Conservation (phyloP, 1,284 basidiomycete species). For the Pseudozyma thailandica region DNA sequence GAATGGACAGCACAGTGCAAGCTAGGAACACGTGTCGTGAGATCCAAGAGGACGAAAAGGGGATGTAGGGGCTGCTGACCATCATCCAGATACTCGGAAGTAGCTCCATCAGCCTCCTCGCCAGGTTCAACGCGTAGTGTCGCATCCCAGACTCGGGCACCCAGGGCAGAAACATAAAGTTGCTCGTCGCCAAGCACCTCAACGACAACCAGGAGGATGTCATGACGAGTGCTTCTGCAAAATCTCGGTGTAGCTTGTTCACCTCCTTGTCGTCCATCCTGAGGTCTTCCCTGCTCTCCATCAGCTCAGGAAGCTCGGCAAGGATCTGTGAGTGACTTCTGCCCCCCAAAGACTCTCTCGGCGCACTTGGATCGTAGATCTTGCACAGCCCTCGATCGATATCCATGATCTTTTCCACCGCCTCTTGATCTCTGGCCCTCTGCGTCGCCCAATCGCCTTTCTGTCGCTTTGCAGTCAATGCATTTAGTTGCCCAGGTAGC, state of each 20-base stretch:
- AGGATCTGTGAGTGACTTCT: conserved; percentile 15
- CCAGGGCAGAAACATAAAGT: conserved; percentile 38
- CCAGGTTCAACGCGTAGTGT: conserved; percentile 31
- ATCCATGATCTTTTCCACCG: conserved; percentile 18
- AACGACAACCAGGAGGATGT: conserved; percentile 21
- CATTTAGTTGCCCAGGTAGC: conserved; percentile 15
- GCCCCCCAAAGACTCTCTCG: background rate
- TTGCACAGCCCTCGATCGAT: conserved; percentile 24
- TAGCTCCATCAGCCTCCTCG: conserved; percentile 27
- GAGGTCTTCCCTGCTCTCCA: conserved; percentile 2
- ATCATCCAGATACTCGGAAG: conserved; percentile 38
- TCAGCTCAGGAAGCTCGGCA: conserved; percentile 14
- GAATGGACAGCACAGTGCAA: conserved; percentile 28
- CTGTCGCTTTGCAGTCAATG: conserved; percentile 4
- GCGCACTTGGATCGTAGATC: conserved; percentile 13
- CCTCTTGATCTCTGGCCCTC: conserved; percentile 25
- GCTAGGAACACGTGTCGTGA: conserved; percentile 32
- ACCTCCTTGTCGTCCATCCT: conserved; percentile 10
- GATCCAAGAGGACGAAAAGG: conserved; percentile 34
- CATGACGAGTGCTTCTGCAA: conserved; percentile 31
- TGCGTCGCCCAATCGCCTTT: conserved; percentile 27
- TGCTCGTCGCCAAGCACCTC: conserved; percentile 20
- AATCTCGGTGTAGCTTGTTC: conserved; percentile 20
- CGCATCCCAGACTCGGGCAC: conserved; percentile 11
- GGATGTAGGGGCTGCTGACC: conserved; percentile 17